These are phyloP conservation scores for Isabelozyma rhagii DNA, from an alignment of 805 yeast species.

Conservation along the genomic window DNA sequence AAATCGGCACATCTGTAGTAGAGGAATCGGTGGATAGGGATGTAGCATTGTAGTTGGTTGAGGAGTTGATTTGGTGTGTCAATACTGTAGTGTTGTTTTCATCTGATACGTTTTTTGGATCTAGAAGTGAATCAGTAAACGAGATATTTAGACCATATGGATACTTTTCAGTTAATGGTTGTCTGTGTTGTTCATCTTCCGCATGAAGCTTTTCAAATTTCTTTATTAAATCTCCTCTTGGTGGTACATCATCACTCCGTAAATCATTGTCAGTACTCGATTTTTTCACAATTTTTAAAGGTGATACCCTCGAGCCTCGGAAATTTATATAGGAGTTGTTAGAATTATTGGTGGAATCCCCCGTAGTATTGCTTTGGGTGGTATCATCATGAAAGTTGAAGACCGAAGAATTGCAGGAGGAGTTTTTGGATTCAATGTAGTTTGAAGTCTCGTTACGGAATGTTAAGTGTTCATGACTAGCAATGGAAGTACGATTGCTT, in stretches of 20 bases:
- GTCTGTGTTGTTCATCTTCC: constrained; percentile 11
- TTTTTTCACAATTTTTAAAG: constrained; percentile 13
- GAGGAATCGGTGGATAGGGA: not conserved
- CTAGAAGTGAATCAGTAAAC: constrained; percentile 11
- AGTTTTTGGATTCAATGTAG: not conserved
- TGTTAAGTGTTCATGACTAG: constrained; percentile 10
- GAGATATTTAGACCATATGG: constrained; percentile 23
- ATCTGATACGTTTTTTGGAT: constrained; percentile 9
- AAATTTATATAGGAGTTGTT: constrained; percentile 7
- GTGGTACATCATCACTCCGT: constrained; percentile 20
- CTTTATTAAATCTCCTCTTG: constrained; percentile 24
- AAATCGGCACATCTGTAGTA: constrained; percentile 1
- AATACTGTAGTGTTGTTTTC: constrained; percentile 1
- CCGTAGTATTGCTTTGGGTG: not conserved
- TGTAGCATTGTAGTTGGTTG: constrained; percentile 1
- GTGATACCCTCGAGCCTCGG: constrained; percentile 16
- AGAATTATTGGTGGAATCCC: not conserved
- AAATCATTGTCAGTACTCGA: constrained; percentile 5
- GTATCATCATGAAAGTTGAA: constrained; percentile 5
- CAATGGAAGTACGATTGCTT: constrained; percentile 22
- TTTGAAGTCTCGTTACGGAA: not conserved
- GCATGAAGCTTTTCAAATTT: constrained; percentile 13
- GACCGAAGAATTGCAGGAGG: constrained; percentile 3
- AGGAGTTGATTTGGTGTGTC: not conserved
- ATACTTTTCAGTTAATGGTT: constrained; percentile 8